These are phyloP conservation scores for Ceratocystis huliohia DNA, from an alignment of 2,329 filamentous ascomycete genomes.

Conservation along the genomic window DNA sequence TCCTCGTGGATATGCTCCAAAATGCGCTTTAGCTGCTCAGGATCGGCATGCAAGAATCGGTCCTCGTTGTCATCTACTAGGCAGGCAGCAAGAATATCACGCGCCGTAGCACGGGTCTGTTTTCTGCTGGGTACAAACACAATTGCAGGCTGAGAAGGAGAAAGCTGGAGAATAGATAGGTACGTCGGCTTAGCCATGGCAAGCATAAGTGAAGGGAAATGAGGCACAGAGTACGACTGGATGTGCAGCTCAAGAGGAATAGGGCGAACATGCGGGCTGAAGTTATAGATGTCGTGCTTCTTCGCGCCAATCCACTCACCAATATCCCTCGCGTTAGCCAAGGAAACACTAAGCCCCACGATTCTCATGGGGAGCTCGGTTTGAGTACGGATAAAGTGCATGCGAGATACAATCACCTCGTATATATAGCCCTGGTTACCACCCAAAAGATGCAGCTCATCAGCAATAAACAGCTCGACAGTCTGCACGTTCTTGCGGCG, in stretches of 20 bases:
- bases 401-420: conserved; percentile 91
- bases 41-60: conserved; percentile 75
- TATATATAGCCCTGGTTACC: conserved; percentile 80
- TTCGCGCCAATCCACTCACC: conserved; percentile 97
- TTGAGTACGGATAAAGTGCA: conserved; percentile 89
- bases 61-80: conserved; percentile 84
- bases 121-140: conserved; percentile 89
- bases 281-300: conserved; percentile 98
- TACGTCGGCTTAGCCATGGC: conserved; percentile 96
- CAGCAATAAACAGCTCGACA: conserved; percentile 82
- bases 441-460: conserved; percentile 88
- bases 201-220: conserved; percentile 96
- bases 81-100: conserved; percentile 78
- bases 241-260: conserved; percentile 87
- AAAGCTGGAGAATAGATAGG: conserved; percentile 74
- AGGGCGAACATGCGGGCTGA: conserved; percentile 80
- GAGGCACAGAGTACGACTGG: conserved; percentile 88
- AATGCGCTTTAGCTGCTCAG: conserved; percentile 69
- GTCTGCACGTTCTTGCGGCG: conserved; percentile 88
- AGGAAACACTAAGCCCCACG: conserved; percentile 76
- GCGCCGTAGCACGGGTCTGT: conserved; percentile 75
- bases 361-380: conserved; percentile 76
- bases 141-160: conserved; percentile 76
- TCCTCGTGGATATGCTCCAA: conserved; percentile 75
- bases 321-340: conserved; percentile 85